Evolutionary conservation across 306 rosid genomes (phyloP).

Genomic region (Castanospermum australe): DNA sequence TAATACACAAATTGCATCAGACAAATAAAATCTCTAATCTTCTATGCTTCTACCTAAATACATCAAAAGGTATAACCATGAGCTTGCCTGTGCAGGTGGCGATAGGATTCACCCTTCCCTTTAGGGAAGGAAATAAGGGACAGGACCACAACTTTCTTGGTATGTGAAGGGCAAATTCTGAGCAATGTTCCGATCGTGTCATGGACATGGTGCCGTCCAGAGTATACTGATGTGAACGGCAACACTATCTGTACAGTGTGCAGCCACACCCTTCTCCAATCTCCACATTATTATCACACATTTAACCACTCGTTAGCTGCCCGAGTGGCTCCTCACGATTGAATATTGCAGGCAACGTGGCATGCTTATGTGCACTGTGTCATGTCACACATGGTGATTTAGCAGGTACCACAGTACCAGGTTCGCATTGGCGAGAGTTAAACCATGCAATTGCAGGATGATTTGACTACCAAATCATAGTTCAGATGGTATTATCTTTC

Average conservation of each 20-base stretch:
- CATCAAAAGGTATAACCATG: neutral
- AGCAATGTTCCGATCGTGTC: constrained; percentile 4
- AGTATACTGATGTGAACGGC: constrained; percentile 22
- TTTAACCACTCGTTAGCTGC: constrained; percentile 20
- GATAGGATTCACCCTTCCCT: constrained; percentile 18
- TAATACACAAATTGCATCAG: constrained; percentile 16
- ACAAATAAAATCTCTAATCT: constrained; percentile 8
- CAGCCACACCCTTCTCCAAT: neutral
- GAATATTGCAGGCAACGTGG: constrained; percentile 29
- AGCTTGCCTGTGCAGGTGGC: constrained; percentile 20
- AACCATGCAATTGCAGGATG: constrained; percentile 2
- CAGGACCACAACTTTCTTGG: constrained; percentile 33
- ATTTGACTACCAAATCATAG: neutral
- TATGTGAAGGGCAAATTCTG: neutral
- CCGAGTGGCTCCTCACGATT: constrained; percentile 27
- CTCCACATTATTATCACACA: neutral
- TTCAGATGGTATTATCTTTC: neutral
- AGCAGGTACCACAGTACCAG: neutral
- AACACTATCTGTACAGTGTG: constrained; percentile 11
- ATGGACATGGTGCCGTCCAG: constrained; percentile 29
- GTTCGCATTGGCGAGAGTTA: neutral
- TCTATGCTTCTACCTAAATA: neutral
- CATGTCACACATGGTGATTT: constrained; percentile 5
- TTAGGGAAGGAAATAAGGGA: constrained; percentile 2
- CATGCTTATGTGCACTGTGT: neutral